A percentile compares a stretch with the other conserved stretches of the same genome.
These are phyloP conservation scores for Rhynchospora breviuscula DNA, from an alignment of 176 grass and related monocot species.

Conservation along the genomic window DNA sequence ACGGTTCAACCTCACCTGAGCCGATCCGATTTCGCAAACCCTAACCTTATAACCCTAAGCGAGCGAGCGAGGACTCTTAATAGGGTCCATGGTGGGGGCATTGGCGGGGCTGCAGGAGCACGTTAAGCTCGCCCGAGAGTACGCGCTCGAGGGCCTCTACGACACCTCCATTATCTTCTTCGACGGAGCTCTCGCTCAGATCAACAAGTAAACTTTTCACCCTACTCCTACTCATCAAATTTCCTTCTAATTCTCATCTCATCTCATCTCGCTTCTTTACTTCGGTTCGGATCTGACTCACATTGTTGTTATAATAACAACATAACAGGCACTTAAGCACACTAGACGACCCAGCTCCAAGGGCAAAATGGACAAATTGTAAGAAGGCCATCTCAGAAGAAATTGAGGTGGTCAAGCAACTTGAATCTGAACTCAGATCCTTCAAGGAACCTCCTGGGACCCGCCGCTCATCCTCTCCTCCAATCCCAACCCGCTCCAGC, in stretches of 20 bases:
- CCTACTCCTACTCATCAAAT: too few species aligned
- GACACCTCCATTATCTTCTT: slow-evolving; percentile 99
- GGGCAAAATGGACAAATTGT: slow-evolving; percentile 90
- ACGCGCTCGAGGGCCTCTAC: slow-evolving; percentile 95
- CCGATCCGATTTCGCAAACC: too few species aligned
- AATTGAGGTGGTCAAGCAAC: slow-evolving; percentile 86
- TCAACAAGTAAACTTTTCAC: slow-evolving; percentile 94
- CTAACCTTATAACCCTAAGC: too few species aligned
- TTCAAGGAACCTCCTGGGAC: slow-evolving; percentile 87
- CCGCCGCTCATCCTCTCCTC: slow-evolving; percentile 61
- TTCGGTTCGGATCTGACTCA: neutral
- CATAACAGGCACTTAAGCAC: slow-evolving; percentile 75
- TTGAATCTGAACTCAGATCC: slow-evolving; percentile 72
- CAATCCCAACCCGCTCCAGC: slow-evolving; percentile 68
- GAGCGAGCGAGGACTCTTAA: too few species aligned
- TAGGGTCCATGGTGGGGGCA: slow-evolving; percentile 63
- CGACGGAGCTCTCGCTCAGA: slow-evolving; percentile 96
- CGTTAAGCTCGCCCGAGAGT: slow-evolving; percentile 90
- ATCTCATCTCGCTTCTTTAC: too few species aligned
- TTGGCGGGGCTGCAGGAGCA: slow-evolving; percentile 87
- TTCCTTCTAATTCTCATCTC: too few species aligned
- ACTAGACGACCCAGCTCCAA: slow-evolving; percentile 64
- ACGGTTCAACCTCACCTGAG: too few species aligned
- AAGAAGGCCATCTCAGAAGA: slow-evolving; percentile 91
- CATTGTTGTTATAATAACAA: too few species aligned